Base-by-base conservation (phyloP, 2,329 filamentous ascomycete genomes). In the Fusarium proliferatum region DNA sequence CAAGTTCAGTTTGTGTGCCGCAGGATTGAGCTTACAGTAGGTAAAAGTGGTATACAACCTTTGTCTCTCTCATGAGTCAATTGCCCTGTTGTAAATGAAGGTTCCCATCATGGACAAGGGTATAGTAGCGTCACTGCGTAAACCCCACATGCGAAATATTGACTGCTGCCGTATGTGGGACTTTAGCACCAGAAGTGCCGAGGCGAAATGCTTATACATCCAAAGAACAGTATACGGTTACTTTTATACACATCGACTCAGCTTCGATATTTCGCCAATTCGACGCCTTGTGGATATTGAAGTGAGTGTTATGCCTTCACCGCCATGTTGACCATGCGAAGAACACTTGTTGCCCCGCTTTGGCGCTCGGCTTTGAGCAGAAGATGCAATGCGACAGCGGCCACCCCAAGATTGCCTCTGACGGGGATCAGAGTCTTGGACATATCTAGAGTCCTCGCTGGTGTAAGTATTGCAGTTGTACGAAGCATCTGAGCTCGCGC, bases 361-460 rank as follows among this genome's bases (percentile, higher is more conserved):
- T 23, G 30, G 17, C n/a, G 3, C 3, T 16, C 17, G 5, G 41
- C 17, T 1, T n/a, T 33, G 6, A 19, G 17, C 13, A 26, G 9
- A 26, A 57, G 39, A 57, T 3, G 28, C 16, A 34, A 46, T 21
- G 28, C 55, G 2, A 57, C 55, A 33, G 13, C 9, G 0, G 5
- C 30, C 0, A 2, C 39, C 3, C 12, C 28, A 16, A 34, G 55
- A n/a, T 6, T 61, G 9, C 59, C 59, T 23, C 38, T 61, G 0
- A 9, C 30, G 3, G 58, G 48, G 5, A 41, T 61, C 21, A 56
- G 30, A 19, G 58, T 61, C 5, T 26, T 61, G 13, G 58, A 61
- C 38, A 42, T 63, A 39, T 59, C 53, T 13, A 8, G 61, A n/a
- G 96, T 98, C 2, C 85, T 98, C 72, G 96, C 96, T 71, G 96